Evolutionary conservation across 129 eudicot genomes (phyloP), one percentile per base, ranked within the genome.

Genomic region (Erigeron canadensis): DNA sequence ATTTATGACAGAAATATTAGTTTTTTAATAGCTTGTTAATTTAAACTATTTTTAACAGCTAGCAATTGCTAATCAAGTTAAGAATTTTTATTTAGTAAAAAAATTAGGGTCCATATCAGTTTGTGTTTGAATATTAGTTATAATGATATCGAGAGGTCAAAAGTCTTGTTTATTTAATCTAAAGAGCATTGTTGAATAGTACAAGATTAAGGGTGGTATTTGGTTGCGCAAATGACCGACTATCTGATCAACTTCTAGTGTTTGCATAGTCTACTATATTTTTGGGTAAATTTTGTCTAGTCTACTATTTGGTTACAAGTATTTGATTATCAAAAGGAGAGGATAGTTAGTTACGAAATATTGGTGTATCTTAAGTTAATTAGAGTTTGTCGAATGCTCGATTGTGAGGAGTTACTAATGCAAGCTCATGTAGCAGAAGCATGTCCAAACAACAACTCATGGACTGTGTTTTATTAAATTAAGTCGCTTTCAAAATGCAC

Each of bases 401-500:
- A 3, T 28, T 28, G 1, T 28, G 34, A 28, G 1, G 34, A 1
- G 34, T 28, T 28, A 28, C 34, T 28, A 28, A 28, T 28, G 3
- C 34, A 28, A 28, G 34, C 34, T 28, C 34, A 28, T 28, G 34
- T 28, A 28, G 34, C 34, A 28, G 34, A 72, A 48, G 18, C 45
- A 42, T 13, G 18, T 41, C 41, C 10, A 71, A 71, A 11, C 65
- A 58, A 41, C 55, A 40, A 28, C 46, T 67, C 48, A 21, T 67
- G 4, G 6, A 54, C 12, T 48, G 7, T 40, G 8, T 39, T 70
- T 39, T 16, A 5, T 54, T 17, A 56, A 10, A 15, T n/a, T 3
- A 22, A 6, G 53, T 28, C 58, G 63, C 41, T 73, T 57, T 39
- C 63, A 39, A 17, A 44, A 15, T 62, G 62, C 65, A 74, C 5